Evolutionary conservation across 2,329 filamentous ascomycete genomes (phyloP), one percentile per base, ranked within the genome.

Genomic region (Fusarium sp.): DNA sequence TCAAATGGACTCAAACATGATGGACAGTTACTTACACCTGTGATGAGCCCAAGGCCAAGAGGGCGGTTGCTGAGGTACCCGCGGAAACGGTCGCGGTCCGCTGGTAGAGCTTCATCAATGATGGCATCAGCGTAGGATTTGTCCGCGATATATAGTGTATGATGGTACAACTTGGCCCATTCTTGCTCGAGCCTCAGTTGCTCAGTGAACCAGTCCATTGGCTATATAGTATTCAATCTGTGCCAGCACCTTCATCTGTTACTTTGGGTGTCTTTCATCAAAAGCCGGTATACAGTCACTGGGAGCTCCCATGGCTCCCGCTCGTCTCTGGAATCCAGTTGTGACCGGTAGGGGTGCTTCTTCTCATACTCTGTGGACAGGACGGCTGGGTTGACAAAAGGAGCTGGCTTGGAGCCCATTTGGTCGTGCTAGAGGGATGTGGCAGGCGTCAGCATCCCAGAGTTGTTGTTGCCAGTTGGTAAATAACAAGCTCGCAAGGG

Each of bases 121-220:
- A n/a, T n/a, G n/a, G n/a, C n/a, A n/a, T n/a, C n/a, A n/a, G n/a
- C n/a, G n/a, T n/a, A n/a, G n/a, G n/a, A n/a, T n/a, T n/a, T n/a
- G n/a, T n/a, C n/a, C n/a, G n/a, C n/a, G n/a, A n/a, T n/a, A n/a
- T n/a, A n/a, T n/a, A 57, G 26, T 4, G 23, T 15, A 8, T 57
- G 13, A 11, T 37, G 55, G 16, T n/a, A 57, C 1, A 35, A 4
- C 6, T 33, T 42, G 2, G 47, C 37, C 55, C 55, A 57, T 21
- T 23, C 35, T 12, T 29, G 21, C 20, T 57, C 47, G 7, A 42
- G 8, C 33, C 5, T 21, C 20, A 57, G 23, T 8, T 57, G 47
- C 18, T 42, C 28, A 7, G 9, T 31, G 15, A 57, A 42, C 55
- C 55, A 54, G 7, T 57, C 28, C 55, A 57, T 57, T n/a, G n/a